Evolutionary conservation across 495 filamentous ascomycete species (phyloP), one percentile per base, ranked within the genome.

Genomic region (Penicillium goetzii): DNA sequence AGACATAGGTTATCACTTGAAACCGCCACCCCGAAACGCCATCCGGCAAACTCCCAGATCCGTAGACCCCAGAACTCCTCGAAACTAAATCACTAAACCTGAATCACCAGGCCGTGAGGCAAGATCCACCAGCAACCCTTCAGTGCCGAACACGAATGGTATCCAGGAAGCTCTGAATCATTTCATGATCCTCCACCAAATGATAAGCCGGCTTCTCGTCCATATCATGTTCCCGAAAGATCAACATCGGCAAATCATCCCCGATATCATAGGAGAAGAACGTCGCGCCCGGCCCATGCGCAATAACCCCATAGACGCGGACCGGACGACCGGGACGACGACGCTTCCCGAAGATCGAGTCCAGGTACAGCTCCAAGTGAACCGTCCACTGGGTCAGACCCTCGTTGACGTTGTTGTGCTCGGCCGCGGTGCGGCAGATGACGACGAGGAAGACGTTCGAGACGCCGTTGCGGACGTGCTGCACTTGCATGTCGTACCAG

Each of bases 401-500:
- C 8, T 21, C 34, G 36, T 30, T 57, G 9, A 11, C 11, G 14
- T 57, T 25, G 1, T 32, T 3, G 2, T 30, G 23, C 5, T 17
- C 21, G 3, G 55, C 15, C 36, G 38, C 55, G 1, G 38, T 40
- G 15, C 55, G 55, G 55, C 55, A 43, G 55, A 57, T 57, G 4
- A 57, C 38, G 32, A 57, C 36, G 6, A 57, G 34, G 38, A 57
- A 43, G 33, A 9, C 2, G 19, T 28, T 30, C 36, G 19, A 19
- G 17, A 6, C 11, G 36, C 25, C 3, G 54, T 41, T 10, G 21
- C 11, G n/a, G 34, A 43, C n/a, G 25, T 57, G 55, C 12, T 28
- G 36, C 19, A 60, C 58, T 36, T 50, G 41, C 14, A 60, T 14
- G n/a, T 50, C 47, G 32, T 30, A 26, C 43, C 47, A 60, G 19